Evolutionary conservation across 495 filamentous ascomycete genomes (phyloP).

Genomic region (Beverwykella pulmonaria): DNA sequence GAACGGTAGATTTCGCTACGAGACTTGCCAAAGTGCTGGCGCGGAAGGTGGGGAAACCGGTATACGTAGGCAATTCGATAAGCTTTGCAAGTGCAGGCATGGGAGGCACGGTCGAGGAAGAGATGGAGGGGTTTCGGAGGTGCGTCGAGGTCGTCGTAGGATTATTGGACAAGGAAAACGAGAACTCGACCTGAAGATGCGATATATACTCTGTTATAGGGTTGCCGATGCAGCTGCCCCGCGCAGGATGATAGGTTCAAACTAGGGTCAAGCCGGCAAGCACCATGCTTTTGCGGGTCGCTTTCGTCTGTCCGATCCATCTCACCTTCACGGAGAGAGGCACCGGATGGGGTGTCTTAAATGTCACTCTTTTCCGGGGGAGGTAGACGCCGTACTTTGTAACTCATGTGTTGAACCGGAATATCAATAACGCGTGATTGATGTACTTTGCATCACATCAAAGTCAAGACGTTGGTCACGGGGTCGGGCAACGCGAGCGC

Average conservation of each 20-base stretch:
- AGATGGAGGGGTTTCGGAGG: constrained; percentile 81
- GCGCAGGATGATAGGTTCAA: no score
- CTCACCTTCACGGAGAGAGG: not conserved
- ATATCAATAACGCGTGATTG: not conserved
- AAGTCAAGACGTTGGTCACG: not conserved
- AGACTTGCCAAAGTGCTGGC: constrained; percentile 82
- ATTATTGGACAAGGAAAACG: constrained; percentile 50
- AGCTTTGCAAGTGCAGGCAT: constrained; percentile 67
- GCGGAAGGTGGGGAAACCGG: constrained; percentile 65
- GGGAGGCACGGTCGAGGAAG: constrained; percentile 82
- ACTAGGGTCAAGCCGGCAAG: not conserved
- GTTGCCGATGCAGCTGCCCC: no score
- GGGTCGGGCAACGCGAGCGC: not conserved
- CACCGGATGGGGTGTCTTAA: not conserved
- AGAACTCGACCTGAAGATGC: not conserved
- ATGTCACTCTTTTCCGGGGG: no score
- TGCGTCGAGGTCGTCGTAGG: constrained; percentile 69
- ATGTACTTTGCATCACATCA: no score
- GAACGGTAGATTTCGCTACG: constrained; percentile 81
- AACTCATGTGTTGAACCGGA: not conserved
- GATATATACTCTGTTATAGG: no score
- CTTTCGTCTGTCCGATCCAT: not conserved
- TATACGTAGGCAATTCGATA: constrained; percentile 83
- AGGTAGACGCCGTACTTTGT: not conserved
- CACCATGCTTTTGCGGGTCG: not conserved